Evolutionary conservation across 169 alveolate species (phyloP), one percentile per base, ranked within the genome.

Genomic region (Sarcocystis neurona): DNA sequence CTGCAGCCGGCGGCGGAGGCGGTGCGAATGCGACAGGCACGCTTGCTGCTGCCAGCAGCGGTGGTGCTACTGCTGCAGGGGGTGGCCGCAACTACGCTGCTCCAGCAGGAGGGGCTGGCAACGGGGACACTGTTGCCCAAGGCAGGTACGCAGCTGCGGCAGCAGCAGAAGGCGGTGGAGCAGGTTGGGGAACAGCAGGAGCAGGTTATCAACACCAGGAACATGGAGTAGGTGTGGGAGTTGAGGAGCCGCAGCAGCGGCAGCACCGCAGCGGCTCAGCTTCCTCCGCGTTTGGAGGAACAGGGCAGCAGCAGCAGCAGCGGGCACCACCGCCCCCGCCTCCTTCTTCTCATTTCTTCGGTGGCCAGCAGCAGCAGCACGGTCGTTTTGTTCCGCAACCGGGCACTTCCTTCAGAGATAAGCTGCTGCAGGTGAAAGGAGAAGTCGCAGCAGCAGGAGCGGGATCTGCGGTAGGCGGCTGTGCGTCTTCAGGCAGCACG

Each of bases 291-390:
- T 4, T 30, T 4, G 47, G 23, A 30, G 79, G 2, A 30, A 68
- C 12, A 46, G 63, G 12, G 50, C 47, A 79, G 53, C 47, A 23
- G 86, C 66, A 48, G 86, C 66, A 37, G 47, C 79, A 56, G 79
- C 88, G 32, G 66, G 68, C 82, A 41, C 78, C 87, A 8, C 70
- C 87, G 37, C 30, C 87, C 10, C n/a, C n/a, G 34, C 23, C 82
- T 27, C 27, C 56, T 0, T 6, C 82, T n/a, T 18, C 15, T 8
- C 39, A 18, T 20, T 20, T n/a, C 39, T 20, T 27, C 20, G 48
- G 47, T 12, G 79, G 47, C 5, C 53, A 27, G 30, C n/a, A 30
- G n/a, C n/a, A n/a, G n/a, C n/a, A n/a, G n/a, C n/a, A n/a, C n/a
- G n/a, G n/a, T n/a, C n/a, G n/a, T n/a, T n/a, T n/a, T 37, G 75